Evolutionary conservation across 2,329 filamentous ascomycete genomes (phyloP).

Genomic region (Penicillium paneum): DNA sequence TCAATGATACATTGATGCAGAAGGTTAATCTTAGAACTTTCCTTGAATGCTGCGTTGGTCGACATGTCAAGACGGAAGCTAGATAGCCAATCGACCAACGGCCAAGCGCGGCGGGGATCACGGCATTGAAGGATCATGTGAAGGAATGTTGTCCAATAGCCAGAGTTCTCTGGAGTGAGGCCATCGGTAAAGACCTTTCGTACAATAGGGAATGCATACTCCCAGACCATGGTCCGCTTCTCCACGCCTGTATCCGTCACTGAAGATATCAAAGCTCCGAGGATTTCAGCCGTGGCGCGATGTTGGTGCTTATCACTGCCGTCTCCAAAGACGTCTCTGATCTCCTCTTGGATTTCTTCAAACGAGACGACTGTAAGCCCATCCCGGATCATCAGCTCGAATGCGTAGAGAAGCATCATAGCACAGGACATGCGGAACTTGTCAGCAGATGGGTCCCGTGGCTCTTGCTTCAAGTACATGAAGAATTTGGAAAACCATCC

Average conservation of each 20-base stretch:
- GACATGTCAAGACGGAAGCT: conserved; percentile 88
- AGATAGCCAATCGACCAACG: conserved; percentile 76
- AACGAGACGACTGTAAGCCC: conserved; percentile 74
- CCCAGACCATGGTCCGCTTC: conserved; percentile 75
- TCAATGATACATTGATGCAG: conserved; percentile 85
- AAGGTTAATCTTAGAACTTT: conserved; percentile 91
- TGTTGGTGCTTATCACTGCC: conserved; percentile 98
- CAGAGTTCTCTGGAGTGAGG: conserved; percentile 86
- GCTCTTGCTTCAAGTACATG: conserved; percentile 92
- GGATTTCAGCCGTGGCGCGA: conserved; percentile 88
- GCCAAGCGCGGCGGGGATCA: conserved; percentile 82
- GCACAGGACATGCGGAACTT: conserved; percentile 86
- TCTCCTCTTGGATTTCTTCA: conserved; percentile 81
- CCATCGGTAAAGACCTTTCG: conserved; percentile 84
- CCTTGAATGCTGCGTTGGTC: conserved; percentile 97
- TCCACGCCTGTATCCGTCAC: conserved; percentile 74
- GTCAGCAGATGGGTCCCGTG: conserved; percentile 74
- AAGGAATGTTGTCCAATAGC: conserved; percentile 92
- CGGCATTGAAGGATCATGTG: conserved; percentile 85
- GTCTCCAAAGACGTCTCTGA: conserved; percentile 76
- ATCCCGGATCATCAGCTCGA: conserved; percentile 78
- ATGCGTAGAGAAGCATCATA: conserved; percentile 81
- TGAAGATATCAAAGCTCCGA: conserved; percentile 78
- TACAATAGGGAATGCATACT: conserved; percentile 84
- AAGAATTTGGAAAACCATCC: conserved; percentile 88